Conservation (phyloP, 768 basidiomycete species). For the Mrakia hoshinonis region DNA sequence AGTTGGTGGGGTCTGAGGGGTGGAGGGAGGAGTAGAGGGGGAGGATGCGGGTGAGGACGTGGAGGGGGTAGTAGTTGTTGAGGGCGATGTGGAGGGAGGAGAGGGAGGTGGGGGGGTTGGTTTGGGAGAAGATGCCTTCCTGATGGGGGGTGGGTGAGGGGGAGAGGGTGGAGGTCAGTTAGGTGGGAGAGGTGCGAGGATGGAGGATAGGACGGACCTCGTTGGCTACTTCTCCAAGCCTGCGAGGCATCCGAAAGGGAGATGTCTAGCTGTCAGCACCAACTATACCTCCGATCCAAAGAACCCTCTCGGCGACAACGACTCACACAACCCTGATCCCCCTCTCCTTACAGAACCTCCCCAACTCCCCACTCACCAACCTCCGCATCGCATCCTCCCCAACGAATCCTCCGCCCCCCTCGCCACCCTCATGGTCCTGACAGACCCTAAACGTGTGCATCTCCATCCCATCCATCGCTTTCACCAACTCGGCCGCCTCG, state of each 20-base stretch:
- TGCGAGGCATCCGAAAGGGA: background rate
- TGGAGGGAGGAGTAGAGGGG: background rate
- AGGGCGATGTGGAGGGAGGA: background rate
- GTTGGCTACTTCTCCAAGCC: slow-evolving; percentile 13
- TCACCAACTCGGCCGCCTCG: background rate
- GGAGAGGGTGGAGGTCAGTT: background rate
- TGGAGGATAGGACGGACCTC: background rate
- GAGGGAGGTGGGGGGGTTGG: slow-evolving; percentile 6
- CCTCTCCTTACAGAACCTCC: slow-evolving; percentile 1
- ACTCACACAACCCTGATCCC: slow-evolving; percentile 7
- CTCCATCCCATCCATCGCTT: slow-evolving; percentile 8
- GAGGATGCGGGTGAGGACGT: background rate
- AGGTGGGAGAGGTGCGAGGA: background rate
- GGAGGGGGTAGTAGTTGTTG: slow-evolving; percentile 15
- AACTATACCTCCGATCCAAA: background rate
- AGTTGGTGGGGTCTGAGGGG: background rate
- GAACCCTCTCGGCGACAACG: background rate
- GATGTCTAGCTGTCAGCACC: background rate
- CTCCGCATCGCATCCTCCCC: background rate
- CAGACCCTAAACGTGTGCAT: slow-evolving; percentile 1
- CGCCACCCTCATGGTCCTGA: slow-evolving; percentile 7
- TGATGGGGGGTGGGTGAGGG: too few relatives aligned
- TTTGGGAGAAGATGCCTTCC: slow-evolving; percentile 13
- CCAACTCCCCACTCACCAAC: background rate
- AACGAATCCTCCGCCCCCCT: background rate